These are phyloP conservation scores for Lentinula lateritia DNA, from an alignment of 768 basidiomycete genomes.

Conservation along the genomic window DNA sequence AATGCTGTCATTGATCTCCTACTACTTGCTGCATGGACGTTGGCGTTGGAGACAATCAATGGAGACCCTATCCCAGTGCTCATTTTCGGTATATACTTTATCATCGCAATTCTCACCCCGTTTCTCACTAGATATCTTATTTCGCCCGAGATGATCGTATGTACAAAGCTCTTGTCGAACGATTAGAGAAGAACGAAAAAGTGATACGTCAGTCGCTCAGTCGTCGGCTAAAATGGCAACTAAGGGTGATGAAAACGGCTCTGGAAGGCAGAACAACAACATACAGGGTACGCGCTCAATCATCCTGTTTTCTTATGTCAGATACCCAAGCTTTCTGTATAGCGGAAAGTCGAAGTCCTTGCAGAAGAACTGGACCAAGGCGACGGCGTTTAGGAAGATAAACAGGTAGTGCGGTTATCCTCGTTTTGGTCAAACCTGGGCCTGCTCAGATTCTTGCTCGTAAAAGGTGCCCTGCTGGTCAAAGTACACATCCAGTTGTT, in stretches of 20 bases:
- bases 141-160: slow-evolving; percentile 93
- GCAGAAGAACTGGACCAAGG: slow-evolving; percentile 60
- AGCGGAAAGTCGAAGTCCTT: slow-evolving; percentile 65
- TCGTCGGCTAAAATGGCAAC: slow-evolving; percentile 65
- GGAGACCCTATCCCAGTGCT: slow-evolving; percentile 69
- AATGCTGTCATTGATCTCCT: slow-evolving; percentile 87
- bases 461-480: slow-evolving; percentile 72
- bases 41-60: slow-evolving; percentile 50
- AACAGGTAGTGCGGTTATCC: neutral
- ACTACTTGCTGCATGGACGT: slow-evolving; percentile 77
- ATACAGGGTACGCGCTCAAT: slow-evolving; percentile 47
- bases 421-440: neutral
- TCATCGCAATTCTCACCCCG: neutral
- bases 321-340: slow-evolving; percentile 8
- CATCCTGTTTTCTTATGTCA: neutral
- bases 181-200: slow-evolving; percentile 35
- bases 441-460: slow-evolving; percentile 38
- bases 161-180: slow-evolving; percentile 61
- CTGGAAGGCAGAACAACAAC: slow-evolving; percentile 64
- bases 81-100: slow-evolving; percentile 15
- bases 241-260: slow-evolving; percentile 54
- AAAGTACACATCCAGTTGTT: slow-evolving; percentile 48
- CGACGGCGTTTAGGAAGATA: slow-evolving; percentile 33
- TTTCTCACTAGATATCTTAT: slow-evolving; percentile 63
- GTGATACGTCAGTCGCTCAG: slow-evolving; percentile 44